Evolutionary conservation across 1,284 basidiomycete genomes (phyloP), one percentile per base, ranked within the genome.

Genomic region (Peniophora sp.): DNA sequence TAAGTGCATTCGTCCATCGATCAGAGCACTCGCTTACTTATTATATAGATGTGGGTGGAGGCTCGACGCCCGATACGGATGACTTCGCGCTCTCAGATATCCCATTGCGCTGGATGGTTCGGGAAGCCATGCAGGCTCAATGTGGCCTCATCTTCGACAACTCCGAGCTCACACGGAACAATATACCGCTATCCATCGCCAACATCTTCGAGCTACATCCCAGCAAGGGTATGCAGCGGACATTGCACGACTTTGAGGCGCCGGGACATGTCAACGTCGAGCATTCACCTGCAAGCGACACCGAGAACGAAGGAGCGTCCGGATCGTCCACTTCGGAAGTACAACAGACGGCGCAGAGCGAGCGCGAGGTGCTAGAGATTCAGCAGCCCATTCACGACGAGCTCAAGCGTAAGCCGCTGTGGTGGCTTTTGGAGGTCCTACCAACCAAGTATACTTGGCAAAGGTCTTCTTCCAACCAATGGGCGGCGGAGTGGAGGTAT

Each of bases 371-470:
- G 16, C 51, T 47, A 2, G 72, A 74, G 56, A 68, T 68, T 1
- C 25, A 69, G 20, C 58, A 69, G 55, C 66, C 68, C 1, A 52
- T 73, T 9, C 61, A 74, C 52, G 74, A 77, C 53, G 52, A 63
- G 47, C 62, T 79, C n/a, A 63, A 64, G 50, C 8, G 45, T 0
- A 56, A 65, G 23, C 56, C 56, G n/a, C 35, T 71, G 1, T 77
- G 75, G 74, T 78, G 75, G 75, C 38, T 76, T 2, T 59, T 78
- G 36, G 75, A 79, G 61, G 60, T 76, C 39, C 54, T 77, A 2
- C 76, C 75, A 2, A 51, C 74, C 51, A 55, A 54, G 19, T 69
- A 66, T 53, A 58, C 62, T 19, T 75, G 70, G 69, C 74, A 77
- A n/a, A 45, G 23, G 9, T 22, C 44, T 8, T 14, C 23, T 10